Evolutionary conservation across 1,139 yeast genomes (phyloP).

Genomic region (Magnusiomyces paraingens): DNA sequence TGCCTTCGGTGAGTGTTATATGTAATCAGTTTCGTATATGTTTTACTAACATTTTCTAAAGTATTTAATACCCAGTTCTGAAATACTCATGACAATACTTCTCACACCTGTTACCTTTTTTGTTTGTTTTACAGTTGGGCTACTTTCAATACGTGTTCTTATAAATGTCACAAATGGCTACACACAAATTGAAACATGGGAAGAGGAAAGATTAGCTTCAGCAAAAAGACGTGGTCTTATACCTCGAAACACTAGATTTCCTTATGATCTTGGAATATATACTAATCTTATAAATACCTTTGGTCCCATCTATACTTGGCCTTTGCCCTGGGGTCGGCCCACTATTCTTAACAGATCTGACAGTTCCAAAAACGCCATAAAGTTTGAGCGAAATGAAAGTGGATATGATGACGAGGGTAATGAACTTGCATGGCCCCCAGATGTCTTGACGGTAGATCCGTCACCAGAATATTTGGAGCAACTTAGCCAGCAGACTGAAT

Average conservation of each 20-base stretch:
- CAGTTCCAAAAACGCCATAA: slow-evolving; percentile 20
- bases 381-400: slow-evolving; percentile 49
- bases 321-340: slow-evolving; percentile 53
- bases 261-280: slow-evolving; percentile 65
- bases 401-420: slow-evolving; percentile 42
- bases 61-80: slow-evolving; percentile 48
- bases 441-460: slow-evolving; percentile 27
- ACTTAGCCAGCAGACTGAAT: background rate
- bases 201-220: slow-evolving; percentile 68
- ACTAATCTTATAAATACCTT: slow-evolving; percentile 43
- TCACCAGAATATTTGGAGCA: slow-evolving; percentile 3
- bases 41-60: background rate
- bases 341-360: background rate
- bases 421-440: slow-evolving; percentile 65
- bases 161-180: slow-evolving; percentile 58
- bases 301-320: slow-evolving; percentile 44
- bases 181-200: slow-evolving; percentile 94
- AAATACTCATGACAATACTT: slow-evolving; percentile 51
- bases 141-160: slow-evolving; percentile 58
- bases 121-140: slow-evolving; percentile 50
- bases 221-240: slow-evolving; percentile 43
- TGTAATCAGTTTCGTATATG: background rate
- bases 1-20: slow-evolving; percentile 40
- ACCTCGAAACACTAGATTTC: slow-evolving; percentile 44
- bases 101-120: slow-evolving; percentile 52